Percentiles rank a stretch among this genome's conserved stretches.
Conservation (phyloP, 768 basidiomycete species). For the Mycena capillaripes region DNA sequence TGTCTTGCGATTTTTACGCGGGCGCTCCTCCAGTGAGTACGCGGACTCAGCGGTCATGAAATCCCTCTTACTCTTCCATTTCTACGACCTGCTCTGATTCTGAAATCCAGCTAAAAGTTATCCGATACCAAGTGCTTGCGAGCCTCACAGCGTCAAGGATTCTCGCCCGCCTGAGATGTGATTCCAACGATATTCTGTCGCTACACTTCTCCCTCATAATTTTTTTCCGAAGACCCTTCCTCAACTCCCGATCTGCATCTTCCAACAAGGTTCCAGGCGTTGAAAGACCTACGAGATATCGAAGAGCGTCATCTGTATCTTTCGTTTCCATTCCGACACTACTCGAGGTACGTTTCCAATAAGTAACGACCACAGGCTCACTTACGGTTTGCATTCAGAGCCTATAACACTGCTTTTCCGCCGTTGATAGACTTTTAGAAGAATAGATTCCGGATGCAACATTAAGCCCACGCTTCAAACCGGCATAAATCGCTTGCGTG, state of each 20-base stretch:
- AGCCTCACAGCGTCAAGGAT: constrained; percentile 7
- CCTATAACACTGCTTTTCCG: not conserved
- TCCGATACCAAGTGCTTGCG: not conserved
- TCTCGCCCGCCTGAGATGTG: constrained; percentile 12
- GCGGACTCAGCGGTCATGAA: no score
- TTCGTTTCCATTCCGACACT: constrained; percentile 28
- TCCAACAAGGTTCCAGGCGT: constrained; percentile 25
- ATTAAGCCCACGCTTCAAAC: no score
- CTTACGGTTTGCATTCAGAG: not conserved
- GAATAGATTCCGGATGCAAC: not conserved
- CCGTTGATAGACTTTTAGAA: not conserved
- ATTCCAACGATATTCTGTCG: not conserved
- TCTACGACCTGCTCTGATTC: not conserved
- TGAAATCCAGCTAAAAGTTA: not conserved
- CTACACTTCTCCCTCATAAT: not conserved
- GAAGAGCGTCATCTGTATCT: constrained; percentile 31
- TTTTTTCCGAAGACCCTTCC: not conserved
- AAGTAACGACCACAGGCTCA: not conserved
- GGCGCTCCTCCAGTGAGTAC: constrained; percentile 20
- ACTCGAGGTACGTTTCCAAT: not conserved
- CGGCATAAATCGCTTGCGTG: no score
- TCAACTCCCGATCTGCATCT: not conserved
- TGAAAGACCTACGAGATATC: constrained; percentile 31
- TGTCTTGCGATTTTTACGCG: constrained; percentile 22
- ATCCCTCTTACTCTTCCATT: not conserved